phyloP scores from a whole-genome alignment of 2,329 filamentous ascomycete genomes.

The Diaporthe ampelina region DNA sequence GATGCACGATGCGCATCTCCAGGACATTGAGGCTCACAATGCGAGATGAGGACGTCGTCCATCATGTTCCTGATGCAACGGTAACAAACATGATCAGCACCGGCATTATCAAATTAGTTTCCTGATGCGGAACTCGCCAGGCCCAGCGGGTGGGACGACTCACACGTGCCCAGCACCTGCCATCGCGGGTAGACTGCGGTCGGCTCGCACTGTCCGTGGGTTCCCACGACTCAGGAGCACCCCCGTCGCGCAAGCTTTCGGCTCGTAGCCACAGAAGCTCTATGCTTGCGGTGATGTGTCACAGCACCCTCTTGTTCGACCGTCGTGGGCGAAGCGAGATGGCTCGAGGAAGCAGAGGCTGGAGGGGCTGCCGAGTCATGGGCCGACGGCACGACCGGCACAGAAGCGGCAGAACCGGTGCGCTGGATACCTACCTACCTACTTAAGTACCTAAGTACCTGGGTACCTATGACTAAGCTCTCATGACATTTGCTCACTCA shows the following conservation, averaged over 20 bases:
- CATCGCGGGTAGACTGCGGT: constrained; percentile 9
- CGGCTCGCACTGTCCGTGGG: constrained; percentile 14
- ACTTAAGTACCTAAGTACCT: background rate
- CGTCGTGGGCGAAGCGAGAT: background rate
- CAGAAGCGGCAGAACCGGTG: background rate
- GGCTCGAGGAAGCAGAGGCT: background rate
- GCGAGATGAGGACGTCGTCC: constrained; percentile 57
- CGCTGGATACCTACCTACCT: background rate
- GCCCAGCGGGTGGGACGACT: constrained; percentile 5
- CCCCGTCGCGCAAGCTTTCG: constrained; percentile 3
- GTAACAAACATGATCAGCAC: constrained; percentile 11
- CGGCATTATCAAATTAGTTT: constrained; percentile 24
- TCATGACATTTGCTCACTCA: background rate
- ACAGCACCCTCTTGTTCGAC: background rate
- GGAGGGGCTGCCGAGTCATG: background rate
- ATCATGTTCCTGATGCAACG: constrained; percentile 53
- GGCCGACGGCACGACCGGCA: constrained; percentile 6
- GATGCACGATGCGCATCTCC: background rate
- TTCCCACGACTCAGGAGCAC: constrained; percentile 3
- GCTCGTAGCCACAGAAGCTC: background rate
- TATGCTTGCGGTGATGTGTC: constrained; percentile 4
- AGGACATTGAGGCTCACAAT: constrained; percentile 46
- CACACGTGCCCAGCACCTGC: constrained; percentile 34
- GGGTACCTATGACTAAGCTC: background rate
- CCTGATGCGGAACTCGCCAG: background rate